Evolutionary conservation across 106 monocot species (phyloP).

Genomic region (Xerophyta viscosa): DNA sequence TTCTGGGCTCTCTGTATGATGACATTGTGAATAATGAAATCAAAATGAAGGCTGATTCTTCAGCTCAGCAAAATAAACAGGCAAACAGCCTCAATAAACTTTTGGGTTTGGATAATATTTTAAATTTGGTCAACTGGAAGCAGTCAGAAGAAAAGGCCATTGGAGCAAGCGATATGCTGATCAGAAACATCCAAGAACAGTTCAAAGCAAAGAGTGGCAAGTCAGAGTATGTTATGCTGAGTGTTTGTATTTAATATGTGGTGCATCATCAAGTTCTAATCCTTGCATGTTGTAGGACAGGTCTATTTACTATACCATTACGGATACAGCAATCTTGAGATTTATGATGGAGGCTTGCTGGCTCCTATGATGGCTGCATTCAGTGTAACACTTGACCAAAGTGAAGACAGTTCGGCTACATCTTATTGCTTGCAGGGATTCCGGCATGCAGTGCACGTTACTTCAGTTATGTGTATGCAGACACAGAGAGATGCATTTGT

Average conservation of each 20-base stretch:
- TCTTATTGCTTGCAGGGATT: slow-evolving; percentile 77
- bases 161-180: slow-evolving; percentile 85
- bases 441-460: slow-evolving; percentile 87
- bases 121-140: slow-evolving; percentile 81
- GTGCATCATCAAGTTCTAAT: no score
- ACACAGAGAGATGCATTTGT: slow-evolving; percentile 99
- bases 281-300: slow-evolving; percentile 26
- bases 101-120: slow-evolving; percentile 81
- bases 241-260: no score
- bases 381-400: slow-evolving; percentile 93
- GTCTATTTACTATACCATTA: slow-evolving; percentile 69
- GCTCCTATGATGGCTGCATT: slow-evolving; percentile 99
- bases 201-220: slow-evolving; percentile 89
- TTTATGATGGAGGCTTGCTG: slow-evolving; percentile 96
- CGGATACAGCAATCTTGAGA: slow-evolving; percentile 73
- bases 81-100: slow-evolving; percentile 78
- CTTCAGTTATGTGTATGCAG: slow-evolving; percentile 91
- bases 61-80: slow-evolving; percentile 64
- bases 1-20: slow-evolving; percentile 83
- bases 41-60: slow-evolving; percentile 88
- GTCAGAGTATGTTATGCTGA: slow-evolving; percentile 63
- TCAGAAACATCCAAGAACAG: slow-evolving; percentile 90
- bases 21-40: slow-evolving; percentile 93
- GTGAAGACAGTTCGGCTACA: slow-evolving; percentile 72
- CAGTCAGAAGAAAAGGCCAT: slow-evolving; percentile 81